Evolutionary conservation across 2,329 filamentous ascomycete genomes (phyloP), one percentile per base, ranked within the genome.

Genomic region (Stenocarpella maydis): DNA sequence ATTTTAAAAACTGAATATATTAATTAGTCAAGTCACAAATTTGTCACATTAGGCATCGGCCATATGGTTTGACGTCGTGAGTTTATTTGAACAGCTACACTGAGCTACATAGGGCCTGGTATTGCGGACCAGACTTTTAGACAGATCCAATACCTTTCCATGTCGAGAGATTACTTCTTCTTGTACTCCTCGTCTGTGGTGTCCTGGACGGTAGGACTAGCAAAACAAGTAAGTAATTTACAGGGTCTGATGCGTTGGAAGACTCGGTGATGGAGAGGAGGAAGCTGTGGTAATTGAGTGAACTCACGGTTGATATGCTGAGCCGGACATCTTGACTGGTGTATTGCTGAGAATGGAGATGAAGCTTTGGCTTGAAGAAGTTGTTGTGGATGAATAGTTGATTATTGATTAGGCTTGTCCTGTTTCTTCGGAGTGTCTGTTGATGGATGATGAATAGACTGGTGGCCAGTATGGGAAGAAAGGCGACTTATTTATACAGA

Each of bases 141-240:
- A 17, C 24, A 21, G 43, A 41, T 7, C 34, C 54, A n/a, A 37
- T 37, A 34, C 28, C 26, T n/a, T 4, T 24, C 7, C n/a, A 37
- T 63, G 10, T 24, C 14, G 26, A 61, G 55, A 47, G 26, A 19
- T 37, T 49, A 49, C 43, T 63, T 63, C 28, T 63, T 63, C 58
- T 63, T 49, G 43, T 49, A 63, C 28, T 63, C 58, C 21, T 63
- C 58, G 37, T 63, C 58, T 8, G 43, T 63, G 28, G 58, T 63
- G n/a, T 34, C 28, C 58, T 63, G 41, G 43, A 47, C 41, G 26
- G 58, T 63, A 19, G 41, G 58, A 26, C 58, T 63, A 26, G 43
- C 15, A 17, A 24, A 19, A 10, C 4, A 37, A n/a, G 14, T 63
- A 12, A 63, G 43, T 10, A n/a, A 63, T 37, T 8, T 14, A 21